Evolutionary conservation across 2,329 filamentous ascomycete species (phyloP).

Genomic region (Colletotrichum cordylinicola): DNA sequence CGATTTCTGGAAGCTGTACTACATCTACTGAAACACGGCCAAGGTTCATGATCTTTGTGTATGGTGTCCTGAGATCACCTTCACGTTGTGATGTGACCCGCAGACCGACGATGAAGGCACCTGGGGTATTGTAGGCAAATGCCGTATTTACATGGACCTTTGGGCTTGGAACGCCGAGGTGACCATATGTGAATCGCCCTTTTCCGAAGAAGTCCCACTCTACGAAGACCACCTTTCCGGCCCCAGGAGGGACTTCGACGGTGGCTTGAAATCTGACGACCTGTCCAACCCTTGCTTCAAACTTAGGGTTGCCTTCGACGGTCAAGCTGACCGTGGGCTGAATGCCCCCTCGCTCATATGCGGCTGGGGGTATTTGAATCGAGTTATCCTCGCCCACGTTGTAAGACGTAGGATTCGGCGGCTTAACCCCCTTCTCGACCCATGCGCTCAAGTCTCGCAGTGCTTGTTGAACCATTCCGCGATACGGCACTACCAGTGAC

Average conservation of each 20-base stretch:
- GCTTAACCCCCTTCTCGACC: slow-evolving; percentile 20
- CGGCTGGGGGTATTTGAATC: slow-evolving; percentile 3
- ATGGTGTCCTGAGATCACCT: neutral
- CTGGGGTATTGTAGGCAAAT: neutral
- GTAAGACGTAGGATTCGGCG: slow-evolving; percentile 16
- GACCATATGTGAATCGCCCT: neutral
- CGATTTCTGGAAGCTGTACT: neutral
- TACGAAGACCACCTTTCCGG: slow-evolving; percentile 20
- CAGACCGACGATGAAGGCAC: neutral
- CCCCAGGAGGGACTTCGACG: neutral
- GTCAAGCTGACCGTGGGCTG: slow-evolving; percentile 23
- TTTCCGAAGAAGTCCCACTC: slow-evolving; percentile 22
- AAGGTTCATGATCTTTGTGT: neutral
- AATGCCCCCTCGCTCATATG: slow-evolving; percentile 21
- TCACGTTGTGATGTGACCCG: neutral
- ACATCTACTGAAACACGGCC: neutral
- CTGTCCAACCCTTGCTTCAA: neutral
- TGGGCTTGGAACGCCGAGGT: neutral
- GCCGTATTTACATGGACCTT: neutral
- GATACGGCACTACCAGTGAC: slow-evolving; percentile 14
- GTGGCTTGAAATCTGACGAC: neutral
- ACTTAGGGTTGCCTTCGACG: neutral
- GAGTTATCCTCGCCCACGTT: slow-evolving; percentile 6
- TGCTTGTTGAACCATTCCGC: slow-evolving; percentile 23
- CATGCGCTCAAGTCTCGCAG: slow-evolving; percentile 24